Percentiles rank a stretch among this genome's conserved stretches.
These are phyloP conservation scores for Cystobasidium onofrii DNA, from an alignment of 768 basidiomycete species.

Conservation along the genomic window DNA sequence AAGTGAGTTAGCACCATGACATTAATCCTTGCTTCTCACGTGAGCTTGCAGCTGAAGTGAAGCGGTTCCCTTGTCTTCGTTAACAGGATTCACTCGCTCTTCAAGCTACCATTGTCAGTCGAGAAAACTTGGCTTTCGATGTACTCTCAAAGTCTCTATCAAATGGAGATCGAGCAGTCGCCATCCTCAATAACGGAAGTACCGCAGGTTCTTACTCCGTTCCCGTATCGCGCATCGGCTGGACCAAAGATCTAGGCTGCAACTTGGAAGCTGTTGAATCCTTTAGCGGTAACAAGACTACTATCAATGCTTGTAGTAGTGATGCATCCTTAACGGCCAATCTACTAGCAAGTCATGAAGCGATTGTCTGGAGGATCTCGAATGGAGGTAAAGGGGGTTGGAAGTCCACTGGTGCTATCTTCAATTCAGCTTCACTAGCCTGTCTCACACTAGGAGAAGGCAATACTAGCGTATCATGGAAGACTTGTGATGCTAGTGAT, in stretches of 20 bases:
- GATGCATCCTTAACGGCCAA: neutral
- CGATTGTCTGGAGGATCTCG: neutral
- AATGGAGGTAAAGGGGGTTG: slow-evolving; percentile 5
- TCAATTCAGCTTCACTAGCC: neutral
- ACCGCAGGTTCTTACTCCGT: neutral
- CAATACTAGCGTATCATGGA: neutral
- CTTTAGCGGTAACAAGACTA: slow-evolving; percentile 6
- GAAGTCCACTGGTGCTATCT: slow-evolving; percentile 17
- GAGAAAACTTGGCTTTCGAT: neutral
- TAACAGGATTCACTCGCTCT: slow-evolving; percentile 7
- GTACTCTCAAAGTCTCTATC: slow-evolving; percentile 5
- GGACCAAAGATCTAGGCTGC: slow-evolving; percentile 7
- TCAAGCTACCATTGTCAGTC: slow-evolving; percentile 6
- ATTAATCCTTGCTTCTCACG: too few relatives aligned
- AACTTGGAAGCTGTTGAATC: neutral
- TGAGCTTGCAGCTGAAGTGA: too few relatives aligned
- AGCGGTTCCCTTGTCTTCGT: too few relatives aligned
- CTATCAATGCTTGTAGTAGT: neutral
- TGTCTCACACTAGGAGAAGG: neutral
- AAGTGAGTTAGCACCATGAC: neutral
- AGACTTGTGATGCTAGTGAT: neutral
- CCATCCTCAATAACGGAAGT: slow-evolving; percentile 4
- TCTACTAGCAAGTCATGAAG: slow-evolving; percentile 13
- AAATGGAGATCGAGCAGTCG: slow-evolving; percentile 20
- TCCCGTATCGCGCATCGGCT: slow-evolving; percentile 3